phyloP scores from a whole-genome alignment of 768 basidiomycete species.

The Nevesoporus exiguus region DNA sequence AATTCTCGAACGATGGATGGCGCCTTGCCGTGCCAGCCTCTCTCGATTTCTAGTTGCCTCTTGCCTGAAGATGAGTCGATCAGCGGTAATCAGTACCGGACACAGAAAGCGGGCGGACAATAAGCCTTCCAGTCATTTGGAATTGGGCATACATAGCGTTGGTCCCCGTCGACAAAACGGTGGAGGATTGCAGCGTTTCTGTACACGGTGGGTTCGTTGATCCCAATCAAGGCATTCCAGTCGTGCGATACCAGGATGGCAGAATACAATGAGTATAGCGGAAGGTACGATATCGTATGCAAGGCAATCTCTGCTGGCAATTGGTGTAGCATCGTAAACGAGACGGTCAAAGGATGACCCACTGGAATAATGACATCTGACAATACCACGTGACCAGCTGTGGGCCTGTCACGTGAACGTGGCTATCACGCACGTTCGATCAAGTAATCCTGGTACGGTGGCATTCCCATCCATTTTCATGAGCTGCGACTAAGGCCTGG shows the following conservation, averaged over 20 bases:
- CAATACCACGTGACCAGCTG: slow-evolving; percentile 7
- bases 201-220: slow-evolving; percentile 53
- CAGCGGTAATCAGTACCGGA: slow-evolving; percentile 8
- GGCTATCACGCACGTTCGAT: not conserved
- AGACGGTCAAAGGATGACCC: not conserved
- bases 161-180: slow-evolving; percentile 37
- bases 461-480: not conserved
- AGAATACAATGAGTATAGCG: slow-evolving; percentile 40
- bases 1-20: slow-evolving; percentile 39
- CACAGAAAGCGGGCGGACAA: slow-evolving; percentile 39
- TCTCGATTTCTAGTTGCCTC: slow-evolving; percentile 42
- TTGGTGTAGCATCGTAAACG: slow-evolving; percentile 34
- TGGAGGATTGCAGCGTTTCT: slow-evolving; percentile 54
- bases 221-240: slow-evolving; percentile 46
- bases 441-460: no score
- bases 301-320: slow-evolving; percentile 62
- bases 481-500: not conserved
- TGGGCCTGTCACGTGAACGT: not conserved
- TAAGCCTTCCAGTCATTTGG: slow-evolving; percentile 54
- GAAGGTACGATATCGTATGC: slow-evolving; percentile 47
- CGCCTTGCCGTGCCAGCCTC: slow-evolving; percentile 54
- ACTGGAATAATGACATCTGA: no score
- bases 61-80: slow-evolving; percentile 36
- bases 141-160: slow-evolving; percentile 31
- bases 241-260: slow-evolving; percentile 39